Percentiles rank a stretch among this genome's conserved stretches.
Conservation (phyloP, 768 basidiomycete species). For the Mycena venus region DNA sequence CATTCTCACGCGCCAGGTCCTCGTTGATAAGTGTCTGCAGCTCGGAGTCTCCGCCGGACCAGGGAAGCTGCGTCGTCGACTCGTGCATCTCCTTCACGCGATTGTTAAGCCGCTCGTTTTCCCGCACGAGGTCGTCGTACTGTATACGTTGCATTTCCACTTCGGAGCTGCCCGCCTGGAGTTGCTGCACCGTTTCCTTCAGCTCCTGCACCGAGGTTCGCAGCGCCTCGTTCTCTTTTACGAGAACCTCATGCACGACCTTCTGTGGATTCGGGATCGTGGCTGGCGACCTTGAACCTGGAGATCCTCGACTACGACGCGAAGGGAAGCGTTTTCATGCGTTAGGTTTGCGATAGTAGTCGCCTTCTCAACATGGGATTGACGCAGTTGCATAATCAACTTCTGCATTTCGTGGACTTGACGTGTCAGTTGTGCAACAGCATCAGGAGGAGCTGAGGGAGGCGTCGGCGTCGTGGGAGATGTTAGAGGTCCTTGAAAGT, state of each 20-base stretch:
- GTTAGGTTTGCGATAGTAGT: constrained; percentile 10
- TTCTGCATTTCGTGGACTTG: constrained; percentile 24
- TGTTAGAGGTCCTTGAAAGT: background rate
- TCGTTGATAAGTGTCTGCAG: constrained; percentile 35
- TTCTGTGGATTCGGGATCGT: constrained; percentile 18
- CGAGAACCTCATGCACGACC: constrained; percentile 24
- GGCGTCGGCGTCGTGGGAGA: background rate
- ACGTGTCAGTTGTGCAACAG: constrained; percentile 8
- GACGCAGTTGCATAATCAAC: constrained; percentile 20
- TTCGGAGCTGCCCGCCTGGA: constrained; percentile 23
- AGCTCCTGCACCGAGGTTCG: constrained; percentile 11
- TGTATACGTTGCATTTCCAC: constrained; percentile 33
- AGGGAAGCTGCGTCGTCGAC: constrained; percentile 34
- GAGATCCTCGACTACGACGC: constrained; percentile 29
- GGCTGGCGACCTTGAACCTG: constrained; percentile 7
- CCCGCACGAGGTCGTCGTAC: constrained; percentile 25
- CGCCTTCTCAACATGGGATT: constrained; percentile 19
- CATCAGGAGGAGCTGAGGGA: background rate
- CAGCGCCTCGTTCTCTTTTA: constrained; percentile 29
- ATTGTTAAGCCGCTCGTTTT: constrained; percentile 28
- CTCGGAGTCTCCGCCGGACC: constrained; percentile 34
- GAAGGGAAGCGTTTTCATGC: constrained; percentile 30
- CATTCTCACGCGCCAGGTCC: constrained; percentile 30
- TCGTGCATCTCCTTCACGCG: constrained; percentile 32
- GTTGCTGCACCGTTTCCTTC: constrained; percentile 6